Percentiles rank a stretch among this genome's conserved stretches.
These are phyloP conservation scores for Mortierella sp. DNA, from an alignment of 371 early-diverging fungal genomes.

Conservation along the genomic window DNA sequence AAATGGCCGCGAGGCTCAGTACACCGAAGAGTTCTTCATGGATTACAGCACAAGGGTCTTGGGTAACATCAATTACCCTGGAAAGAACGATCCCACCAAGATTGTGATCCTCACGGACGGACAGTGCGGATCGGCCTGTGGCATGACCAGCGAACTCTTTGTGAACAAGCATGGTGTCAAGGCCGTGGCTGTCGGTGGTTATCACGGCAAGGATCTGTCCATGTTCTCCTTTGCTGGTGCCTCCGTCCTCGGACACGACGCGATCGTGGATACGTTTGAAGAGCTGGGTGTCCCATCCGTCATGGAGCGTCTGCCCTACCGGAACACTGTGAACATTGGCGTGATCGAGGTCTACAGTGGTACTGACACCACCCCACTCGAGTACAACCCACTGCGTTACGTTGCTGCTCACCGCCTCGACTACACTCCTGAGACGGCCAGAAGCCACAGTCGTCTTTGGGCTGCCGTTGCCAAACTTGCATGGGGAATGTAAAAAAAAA, in stretches of 20 bases:
- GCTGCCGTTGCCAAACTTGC: conserved; percentile 14
- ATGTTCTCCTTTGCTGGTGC: conserved; percentile 37
- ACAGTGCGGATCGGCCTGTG: conserved; percentile 34
- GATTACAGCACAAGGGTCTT: background rate
- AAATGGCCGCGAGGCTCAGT: conserved; percentile 17
- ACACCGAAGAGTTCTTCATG: conserved; percentile 13
- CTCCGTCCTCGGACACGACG: background rate
- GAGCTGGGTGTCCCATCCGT: background rate
- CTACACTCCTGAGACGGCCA: conserved; percentile 19
- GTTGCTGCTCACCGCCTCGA: conserved; percentile 16
- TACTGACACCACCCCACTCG: conserved; percentile 10
- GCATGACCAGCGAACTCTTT: conserved; percentile 20
- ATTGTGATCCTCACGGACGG: conserved; percentile 27
- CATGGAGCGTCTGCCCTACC: conserved; percentile 11
- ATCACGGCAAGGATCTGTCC: conserved; percentile 9
- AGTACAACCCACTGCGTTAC: conserved; percentile 18
- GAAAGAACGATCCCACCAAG: conserved; percentile 22
- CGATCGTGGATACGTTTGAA: conserved; percentile 6
- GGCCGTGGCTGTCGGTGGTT: conserved; percentile 24
- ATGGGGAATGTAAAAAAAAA: conserved; percentile 10
- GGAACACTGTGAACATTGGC: background rate
- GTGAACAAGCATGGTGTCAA: conserved; percentile 16
- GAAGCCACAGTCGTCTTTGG: conserved; percentile 21
- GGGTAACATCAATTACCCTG: conserved; percentile 11
- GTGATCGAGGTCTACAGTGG: conserved; percentile 5